Evolutionary conservation across 2,329 filamentous ascomycete species (phyloP).

Genomic region (Herpotrichia juniperi): DNA sequence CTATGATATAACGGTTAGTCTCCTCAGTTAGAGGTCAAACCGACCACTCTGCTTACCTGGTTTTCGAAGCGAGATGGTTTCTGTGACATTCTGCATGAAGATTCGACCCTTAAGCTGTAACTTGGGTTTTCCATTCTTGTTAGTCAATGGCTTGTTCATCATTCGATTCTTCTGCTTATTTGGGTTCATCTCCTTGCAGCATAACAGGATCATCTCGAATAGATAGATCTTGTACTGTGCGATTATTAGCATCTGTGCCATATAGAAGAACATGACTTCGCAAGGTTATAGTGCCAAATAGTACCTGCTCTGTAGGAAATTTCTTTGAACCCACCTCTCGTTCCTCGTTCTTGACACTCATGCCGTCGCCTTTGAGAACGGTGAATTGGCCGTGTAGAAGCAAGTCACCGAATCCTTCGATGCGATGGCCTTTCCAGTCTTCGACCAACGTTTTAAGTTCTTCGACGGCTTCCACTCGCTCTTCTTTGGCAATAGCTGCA

Average conservation of each 20-base stretch:
- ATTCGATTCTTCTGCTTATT: conserved; percentile 77
- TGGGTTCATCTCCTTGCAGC: conserved; percentile 91
- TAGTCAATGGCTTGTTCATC: conserved; percentile 71
- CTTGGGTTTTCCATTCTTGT: conserved; percentile 74
- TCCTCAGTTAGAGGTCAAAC: neutral
- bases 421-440: conserved; percentile 93
- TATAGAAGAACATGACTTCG: neutral
- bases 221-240: conserved; percentile 93
- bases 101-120: conserved; percentile 95
- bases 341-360: conserved; percentile 80
- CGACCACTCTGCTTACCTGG: conserved; percentile 67
- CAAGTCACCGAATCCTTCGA: conserved; percentile 89
- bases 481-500: conserved; percentile 85
- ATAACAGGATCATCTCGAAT: conserved; percentile 92
- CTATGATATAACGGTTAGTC: conserved; percentile 52
- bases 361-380: conserved; percentile 80
- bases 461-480: conserved; percentile 80
- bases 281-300: neutral
- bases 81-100: conserved; percentile 98
- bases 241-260: neutral
- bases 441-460: conserved; percentile 85
- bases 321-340: conserved; percentile 71
- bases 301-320: conserved; percentile 8
- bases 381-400: conserved; percentile 89
- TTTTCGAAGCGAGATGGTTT: conserved; percentile 85